phyloP scores from a whole-genome alignment of 345 rosid species.

The Citrus mangshanensis region DNA sequence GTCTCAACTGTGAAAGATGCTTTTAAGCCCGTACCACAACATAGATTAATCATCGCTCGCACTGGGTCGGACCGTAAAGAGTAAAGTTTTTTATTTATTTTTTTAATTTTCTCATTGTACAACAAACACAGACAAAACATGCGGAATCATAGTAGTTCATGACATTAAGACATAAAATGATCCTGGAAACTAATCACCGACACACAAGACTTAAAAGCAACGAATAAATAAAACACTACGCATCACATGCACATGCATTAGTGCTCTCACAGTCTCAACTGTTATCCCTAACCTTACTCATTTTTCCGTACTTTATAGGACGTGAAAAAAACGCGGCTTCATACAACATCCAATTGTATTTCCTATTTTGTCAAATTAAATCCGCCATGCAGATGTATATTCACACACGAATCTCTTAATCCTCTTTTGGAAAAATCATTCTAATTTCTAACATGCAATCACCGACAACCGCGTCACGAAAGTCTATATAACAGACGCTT shows the following conservation, averaged over 20 bases:
- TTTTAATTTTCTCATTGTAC: background rate
- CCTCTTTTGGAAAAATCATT: background rate
- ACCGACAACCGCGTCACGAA: slow-evolving; percentile 32
- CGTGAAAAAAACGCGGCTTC: slow-evolving; percentile 12
- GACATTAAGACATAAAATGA: background rate
- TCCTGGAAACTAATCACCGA: slow-evolving; percentile 15
- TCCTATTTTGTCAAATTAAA: background rate
- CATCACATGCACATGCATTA: slow-evolving; percentile 1
- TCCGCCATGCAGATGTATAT: background rate
- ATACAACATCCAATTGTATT: background rate
- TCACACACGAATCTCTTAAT: background rate
- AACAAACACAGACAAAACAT: background rate
- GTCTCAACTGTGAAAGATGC: accelerated
- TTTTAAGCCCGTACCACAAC: accelerated
- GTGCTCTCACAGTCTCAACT: background rate
- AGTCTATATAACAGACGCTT: slow-evolving; percentile 4
- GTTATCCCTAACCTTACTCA: slow-evolving; percentile 8
- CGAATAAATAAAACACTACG: background rate
- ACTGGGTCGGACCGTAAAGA: accelerated
- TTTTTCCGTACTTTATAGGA: slow-evolving; percentile 2
- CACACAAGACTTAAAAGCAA: background rate
- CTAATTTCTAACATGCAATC: background rate
- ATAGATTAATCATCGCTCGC: accelerated
- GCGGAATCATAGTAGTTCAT: background rate
- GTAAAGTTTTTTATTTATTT: no score